Base-by-base conservation (phyloP, 1,284 basidiomycete species). In the Moesziomyces parantarcticus region DNA sequence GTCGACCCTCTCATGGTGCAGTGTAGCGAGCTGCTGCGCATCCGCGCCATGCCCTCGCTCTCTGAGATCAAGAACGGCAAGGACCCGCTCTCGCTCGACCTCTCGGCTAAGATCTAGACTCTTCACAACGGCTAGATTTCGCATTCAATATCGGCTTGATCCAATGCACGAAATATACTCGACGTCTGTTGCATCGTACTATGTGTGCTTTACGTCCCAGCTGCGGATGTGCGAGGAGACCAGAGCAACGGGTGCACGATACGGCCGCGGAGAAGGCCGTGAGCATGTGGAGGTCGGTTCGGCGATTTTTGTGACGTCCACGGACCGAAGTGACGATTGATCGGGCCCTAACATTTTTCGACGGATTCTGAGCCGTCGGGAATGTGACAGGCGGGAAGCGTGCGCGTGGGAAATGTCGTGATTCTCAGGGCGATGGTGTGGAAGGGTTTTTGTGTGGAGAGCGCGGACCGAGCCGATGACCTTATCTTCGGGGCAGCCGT, bases 1-100 rank as follows among this genome's bases (percentile, higher is more conserved):
- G 88, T 88, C 59, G 92, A 93, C 78, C 92, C 93, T 0, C 87
- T 93, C 41, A 92, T 94, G 56, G 88, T 88, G 71, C 92, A 93
- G 85, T 89, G 89, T 4, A 90, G 91, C 18, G 93, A 96, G 84
- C 87, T 97, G 50, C 84, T 97, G 76, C 87, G 91, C 48, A 85
- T 92, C 46, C 89, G 89, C 16, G 86, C 91, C 69, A 95, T 97
- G 92, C 93, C 93, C 5, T 87, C 89, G 16, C 87, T 91, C 3
- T 87, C 89, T 16, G 92, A 94, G 80, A 86, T 97, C 78, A 90
- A 87, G 84, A 77, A 71, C 21, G 88, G 88, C 59, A 87, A 87
- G 81, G 58, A 75, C 39, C 68, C 72, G 36, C 57, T 75, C 39
- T 46, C 56, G n/a, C 4, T 74, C 2, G 71, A 74, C 23, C 58